Evolutionary conservation across 176 grass and related monocot species (phyloP), one percentile per base, ranked within the genome.

Genomic region (Carex pumila): DNA sequence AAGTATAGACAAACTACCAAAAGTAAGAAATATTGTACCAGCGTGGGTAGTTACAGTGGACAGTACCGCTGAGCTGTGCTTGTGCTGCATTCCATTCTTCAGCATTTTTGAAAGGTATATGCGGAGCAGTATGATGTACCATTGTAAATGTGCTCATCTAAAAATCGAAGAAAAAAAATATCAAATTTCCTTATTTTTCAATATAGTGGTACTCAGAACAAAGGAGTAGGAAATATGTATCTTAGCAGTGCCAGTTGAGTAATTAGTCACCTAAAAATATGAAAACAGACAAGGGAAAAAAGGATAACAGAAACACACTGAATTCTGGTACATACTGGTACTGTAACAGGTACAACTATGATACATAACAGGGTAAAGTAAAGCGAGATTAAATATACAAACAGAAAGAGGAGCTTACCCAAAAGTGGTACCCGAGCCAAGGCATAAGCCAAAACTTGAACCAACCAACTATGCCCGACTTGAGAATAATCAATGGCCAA

Each of bases 81-180:
- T 93, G 92, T 36, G 91, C 91, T 78, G 91, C 96, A 86, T 95
- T 95, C 96, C 96, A 95, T 17, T 98, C 92, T 91, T 98, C 88
- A 71, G 96, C 84, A 79, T 87, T 75, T 90, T 98, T 98, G 88
- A 98, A 98, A 62, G 96, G 96, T 89, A 98, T 98, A 87, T 98
- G 93, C 64, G 96, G 96, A 83, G 96, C 92, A 68, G 96, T 98
- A 87, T 98, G 96, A 93, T 98, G 96, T 71, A 98, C 91, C 96
- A 95, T 98, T 47, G 95, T 98, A 79, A 95, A 98, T 43, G 93
- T 98, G 76, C 96, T 98, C 96, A 98, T 98, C 96, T 98, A 87
- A 8, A 45, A 8, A 45, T 45, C 7, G 55, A 71, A 86, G 9
- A 68, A 77, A 81, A 81, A 10, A 84, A 56, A 86, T 17, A 47